phyloP scores from a whole-genome alignment of 2,329 filamentous ascomycete species.

The Fusarium sp. region DNA sequence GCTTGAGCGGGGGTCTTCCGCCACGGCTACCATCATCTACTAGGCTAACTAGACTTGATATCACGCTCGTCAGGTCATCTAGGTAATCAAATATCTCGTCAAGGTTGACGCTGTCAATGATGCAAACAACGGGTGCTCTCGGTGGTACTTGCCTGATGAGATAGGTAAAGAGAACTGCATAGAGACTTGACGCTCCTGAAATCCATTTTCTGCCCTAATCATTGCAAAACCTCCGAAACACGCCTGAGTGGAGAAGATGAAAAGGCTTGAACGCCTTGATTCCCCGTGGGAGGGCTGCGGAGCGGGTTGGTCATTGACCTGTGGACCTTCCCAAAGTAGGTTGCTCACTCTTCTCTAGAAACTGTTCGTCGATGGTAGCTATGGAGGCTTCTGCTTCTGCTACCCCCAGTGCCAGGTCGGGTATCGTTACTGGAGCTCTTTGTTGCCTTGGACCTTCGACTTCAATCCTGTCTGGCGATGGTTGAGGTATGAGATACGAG shows the following conservation, averaged over 20 bases:
- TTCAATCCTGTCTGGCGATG: not conserved
- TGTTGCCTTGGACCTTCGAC: not conserved
- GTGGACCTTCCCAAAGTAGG: conserved; percentile 15
- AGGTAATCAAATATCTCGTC: not conserved
- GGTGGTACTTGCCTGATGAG: not conserved
- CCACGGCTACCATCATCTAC: not conserved
- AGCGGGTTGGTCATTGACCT: conserved; percentile 17
- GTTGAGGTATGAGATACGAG: not conserved
- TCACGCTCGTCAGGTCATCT: not conserved
- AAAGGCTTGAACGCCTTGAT: conserved; percentile 15
- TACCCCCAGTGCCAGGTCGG: not conserved
- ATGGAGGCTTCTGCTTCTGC: conserved; percentile 39
- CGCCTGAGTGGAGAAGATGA: not conserved
- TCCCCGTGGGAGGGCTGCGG: not conserved
- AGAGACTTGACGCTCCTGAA: not conserved
- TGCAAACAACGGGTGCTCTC: not conserved
- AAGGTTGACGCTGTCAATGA: not conserved
- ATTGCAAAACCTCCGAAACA: not conserved
- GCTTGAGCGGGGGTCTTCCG: not conserved
- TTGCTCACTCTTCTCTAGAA: conserved; percentile 28
- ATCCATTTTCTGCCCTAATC: not conserved
- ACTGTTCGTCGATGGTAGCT: conserved; percentile 22
- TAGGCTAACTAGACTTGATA: not conserved
- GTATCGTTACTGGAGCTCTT: not conserved
- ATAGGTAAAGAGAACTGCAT: not conserved